Base-by-base conservation (phyloP, 2,329 filamentous ascomycete genomes). In the Penicillium oxalicum region DNA sequence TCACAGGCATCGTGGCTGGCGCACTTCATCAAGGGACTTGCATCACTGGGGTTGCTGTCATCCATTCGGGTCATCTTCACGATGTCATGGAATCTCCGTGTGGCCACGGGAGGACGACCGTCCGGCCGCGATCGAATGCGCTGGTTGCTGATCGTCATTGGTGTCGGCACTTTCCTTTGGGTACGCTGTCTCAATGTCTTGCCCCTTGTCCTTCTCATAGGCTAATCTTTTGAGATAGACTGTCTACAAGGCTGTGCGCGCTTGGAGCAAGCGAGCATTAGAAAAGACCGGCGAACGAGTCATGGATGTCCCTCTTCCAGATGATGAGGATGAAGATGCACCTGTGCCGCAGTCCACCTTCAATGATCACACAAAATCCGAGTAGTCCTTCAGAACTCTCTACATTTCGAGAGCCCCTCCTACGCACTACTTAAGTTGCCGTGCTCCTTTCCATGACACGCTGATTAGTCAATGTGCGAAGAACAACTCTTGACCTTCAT, bases 381-480 rank as follows among this genome's bases (percentile, higher is more conserved):
- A 65, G 27, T 66, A 47, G 38, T 27, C 8, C 29, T 28, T 9
- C 18, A 11, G 27, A 24, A 4, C 34, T 45, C 34, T 45, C 26
- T 26, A 8, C 29, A 18, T 44, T 24, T 18, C 9, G n/a, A 34
- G 24, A 44, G 12, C 13, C 24, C 41, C 13, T 34, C 25, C 26
- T 13, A 51, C 87, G 89, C 89, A 91, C 87, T 86, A 87, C 87
- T 86, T 95, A 87, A 95, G 90, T 93, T 95, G 88, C 81, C 88
- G 90, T 80, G 80, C 82, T 77, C 76, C 77, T 80, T 74, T 79
- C 86, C 80, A 80, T 91, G 84, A 83, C 81, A 82, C 90, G 88
- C 83, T 86, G 84, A 93, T 91, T 84, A 93, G 90, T 95, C 90
- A 87, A 82, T 84, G 86, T 94, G 90, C 90, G 88, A 77, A 95